A percentile compares a stretch with the other conserved stretches of the same genome.
phyloP scores from a whole-genome alignment of 2,329 filamentous ascomycete genomes.

The Xylariaceae sp. region DNA sequence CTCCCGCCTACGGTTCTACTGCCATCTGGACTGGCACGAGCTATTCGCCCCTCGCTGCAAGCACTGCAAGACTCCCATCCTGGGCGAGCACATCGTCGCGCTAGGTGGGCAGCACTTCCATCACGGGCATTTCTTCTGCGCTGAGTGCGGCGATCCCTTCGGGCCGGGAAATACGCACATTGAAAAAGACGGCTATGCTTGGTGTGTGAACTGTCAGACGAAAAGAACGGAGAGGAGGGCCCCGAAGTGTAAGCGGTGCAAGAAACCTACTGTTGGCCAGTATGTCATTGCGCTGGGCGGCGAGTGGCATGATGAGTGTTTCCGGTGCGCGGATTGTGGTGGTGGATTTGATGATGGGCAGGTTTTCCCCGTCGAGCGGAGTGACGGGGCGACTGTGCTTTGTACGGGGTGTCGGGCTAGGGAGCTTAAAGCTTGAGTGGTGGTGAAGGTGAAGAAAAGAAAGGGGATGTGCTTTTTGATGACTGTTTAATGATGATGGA shows the following conservation, averaged over 20 bases:
- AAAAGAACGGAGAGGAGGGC: constrained; percentile 84
- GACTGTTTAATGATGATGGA: too few species aligned
- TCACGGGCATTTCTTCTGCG: constrained; percentile 97
- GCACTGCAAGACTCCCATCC: constrained; percentile 92
- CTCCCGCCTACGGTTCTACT: constrained; percentile 78
- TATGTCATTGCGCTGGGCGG: constrained; percentile 84
- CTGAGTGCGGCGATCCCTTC: constrained; percentile 96
- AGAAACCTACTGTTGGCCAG: constrained; percentile 78
- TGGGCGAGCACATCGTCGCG: constrained; percentile 90
- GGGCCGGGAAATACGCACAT: constrained; percentile 67
- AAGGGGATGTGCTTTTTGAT: too few species aligned
- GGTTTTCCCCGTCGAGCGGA: constrained; percentile 56
- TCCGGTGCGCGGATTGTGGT: constrained; percentile 67
- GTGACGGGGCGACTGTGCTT: constrained; percentile 45
- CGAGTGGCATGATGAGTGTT: constrained; percentile 93
- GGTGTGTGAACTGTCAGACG: constrained; percentile 92
- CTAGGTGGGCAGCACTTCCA: constrained; percentile 97
- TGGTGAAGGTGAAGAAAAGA: too few species aligned
- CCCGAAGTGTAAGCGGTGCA: constrained; percentile 84
- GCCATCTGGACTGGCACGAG: constrained; percentile 98
- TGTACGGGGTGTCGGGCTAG: constrained; percentile 59
- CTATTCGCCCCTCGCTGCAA: constrained; percentile 89
- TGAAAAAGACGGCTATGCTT: constrained; percentile 96
- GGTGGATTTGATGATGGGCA: constrained; percentile 62
- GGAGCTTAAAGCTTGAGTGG: constrained; percentile 51